phyloP scores from a whole-genome alignment of 257 asterid genomes.

The Craterostigma plantagineum region DNA sequence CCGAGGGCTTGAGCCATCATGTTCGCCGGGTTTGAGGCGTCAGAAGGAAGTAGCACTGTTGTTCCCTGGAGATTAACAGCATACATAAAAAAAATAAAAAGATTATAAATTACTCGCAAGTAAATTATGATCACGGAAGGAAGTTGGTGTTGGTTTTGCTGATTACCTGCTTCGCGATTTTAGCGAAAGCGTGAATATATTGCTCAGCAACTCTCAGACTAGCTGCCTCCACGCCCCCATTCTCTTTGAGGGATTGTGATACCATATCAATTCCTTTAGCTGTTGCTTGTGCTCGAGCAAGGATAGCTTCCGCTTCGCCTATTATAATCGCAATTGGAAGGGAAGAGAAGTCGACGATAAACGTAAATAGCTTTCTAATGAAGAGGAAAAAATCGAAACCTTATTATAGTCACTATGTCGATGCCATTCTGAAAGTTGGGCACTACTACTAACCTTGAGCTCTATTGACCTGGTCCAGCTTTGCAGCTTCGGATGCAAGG shows the following conservation, averaged over 20 bases:
- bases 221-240: conserved; percentile 84
- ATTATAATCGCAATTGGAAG: conserved; percentile 10
- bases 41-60: conserved; percentile 62
- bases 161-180: conserved; percentile 69
- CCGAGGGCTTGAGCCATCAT: conserved; percentile 54
- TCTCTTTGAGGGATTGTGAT: conserved; percentile 39
- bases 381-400: too few relatives aligned
- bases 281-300: conserved; percentile 70
- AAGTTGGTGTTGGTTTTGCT: background rate
- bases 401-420: too few relatives aligned
- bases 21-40: conserved; percentile 49
- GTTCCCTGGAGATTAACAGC: conserved; percentile 34
- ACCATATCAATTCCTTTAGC: conserved; percentile 66
- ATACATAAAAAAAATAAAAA: background rate
- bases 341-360: background rate
- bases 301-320: conserved; percentile 96
- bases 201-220: conserved; percentile 86
- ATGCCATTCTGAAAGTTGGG: conserved; percentile 5
- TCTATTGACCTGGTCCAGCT: conserved; percentile 69
- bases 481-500: conserved; percentile 87
- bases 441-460: conserved; percentile 51
- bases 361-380: too few relatives aligned
- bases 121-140: background rate
- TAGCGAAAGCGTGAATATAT: conserved; percentile 63
- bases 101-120: background rate